Evolutionary conservation across 176 grass and related monocot species (phyloP), one percentile per base, ranked within the genome.

Genomic region (Pharus latifolius): DNA sequence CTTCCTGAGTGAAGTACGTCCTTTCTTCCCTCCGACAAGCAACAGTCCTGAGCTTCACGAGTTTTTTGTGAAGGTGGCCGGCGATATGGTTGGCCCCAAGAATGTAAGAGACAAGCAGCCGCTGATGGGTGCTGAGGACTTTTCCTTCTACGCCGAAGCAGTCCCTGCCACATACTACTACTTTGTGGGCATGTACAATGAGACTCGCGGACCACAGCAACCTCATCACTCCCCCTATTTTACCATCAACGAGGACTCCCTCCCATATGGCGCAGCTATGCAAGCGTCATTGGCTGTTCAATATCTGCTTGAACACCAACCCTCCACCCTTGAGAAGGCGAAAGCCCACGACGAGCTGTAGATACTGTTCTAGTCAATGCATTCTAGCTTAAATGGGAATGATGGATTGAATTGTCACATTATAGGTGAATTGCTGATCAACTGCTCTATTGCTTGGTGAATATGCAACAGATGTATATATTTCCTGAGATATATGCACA

Each of bases 91-190:
- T 45, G 86, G 93, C 10, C 20, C 77, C 11, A 74, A 65, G 74
- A 89, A 87, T 10, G 86, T 96, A 19, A 82, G 68, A 56, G 93
- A 96, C 26, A 77, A 10, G 56, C 66, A 84, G 31, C 93, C 93
- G 0, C 34, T 86, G 16, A 96, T 92, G 93, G 93, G 85, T 13
- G 69, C 85, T 0, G 93, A 96, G 63, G 93, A 96, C 80, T 96
- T 96, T 0, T 26, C 93, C 10, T 96, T 92, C 80, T 96, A 87
- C 10, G 52, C 79, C 0, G 88, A 92, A 19, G 80, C 41, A 0
- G 57, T 92, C 35, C 88, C 93, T 3, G 46, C 59, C 2, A 70
- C 93, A 20, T 87, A 82, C 65, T 96, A 92, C 80, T 96, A 96
- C 77, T 96, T 92, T 3, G 41, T 92, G 34, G 93, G 93, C 50